Base-by-base conservation (phyloP, 768 basidiomycete species). In the Sporobolomyces phaffii region DNA sequence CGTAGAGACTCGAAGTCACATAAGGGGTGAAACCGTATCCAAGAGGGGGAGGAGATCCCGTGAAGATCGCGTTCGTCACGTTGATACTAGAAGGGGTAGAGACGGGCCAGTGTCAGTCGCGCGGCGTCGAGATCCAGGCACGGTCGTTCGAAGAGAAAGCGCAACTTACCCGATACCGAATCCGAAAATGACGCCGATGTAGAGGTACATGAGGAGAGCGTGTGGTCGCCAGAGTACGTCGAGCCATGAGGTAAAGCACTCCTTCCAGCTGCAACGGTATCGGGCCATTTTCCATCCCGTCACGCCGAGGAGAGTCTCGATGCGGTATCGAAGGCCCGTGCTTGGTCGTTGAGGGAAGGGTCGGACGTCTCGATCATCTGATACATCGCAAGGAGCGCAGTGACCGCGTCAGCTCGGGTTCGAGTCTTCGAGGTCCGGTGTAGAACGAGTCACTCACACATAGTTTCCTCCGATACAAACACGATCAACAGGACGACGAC, bases 21-120 rank as follows among this genome's bases (percentile, higher is more conserved):
- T 5, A 80, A 82, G 73, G 84, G 84, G 18, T 76, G 78, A 36
- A 82, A 1, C 81, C 84, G 67, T 80, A 86, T 2, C 75, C 86
- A 14, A 81, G 69, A 0, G 84, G 84, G 2, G 79, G 78, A 0
- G 84, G 84, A 5, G 78, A 78, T 8, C 84, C 84, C 1, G 87
- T 76, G 78, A 87, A 87, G 56, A 86, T 84, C 0, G 83, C 84
- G 64, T 84, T 85, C 2, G 86, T 88, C 22, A 84, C 83, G 83
- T 86, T 59, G 41, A 60, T 49, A 2, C 48, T 62, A 26, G 64
- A 69, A n/a, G 62, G 15, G 9, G 9, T n/a, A n/a, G n/a, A 26
- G 26, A 36, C n/a, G n/a, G n/a, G n/a, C n/a, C n/a, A n/a, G n/a
- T n/a, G n/a, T n/a, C n/a, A n/a, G n/a, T n/a, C n/a, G n/a, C n/a